A percentile compares a stretch with the other conserved stretches of the same genome.
phyloP scores from a whole-genome alignment of 495 filamentous ascomycete genomes.

The Jackrogersella multiformis region DNA sequence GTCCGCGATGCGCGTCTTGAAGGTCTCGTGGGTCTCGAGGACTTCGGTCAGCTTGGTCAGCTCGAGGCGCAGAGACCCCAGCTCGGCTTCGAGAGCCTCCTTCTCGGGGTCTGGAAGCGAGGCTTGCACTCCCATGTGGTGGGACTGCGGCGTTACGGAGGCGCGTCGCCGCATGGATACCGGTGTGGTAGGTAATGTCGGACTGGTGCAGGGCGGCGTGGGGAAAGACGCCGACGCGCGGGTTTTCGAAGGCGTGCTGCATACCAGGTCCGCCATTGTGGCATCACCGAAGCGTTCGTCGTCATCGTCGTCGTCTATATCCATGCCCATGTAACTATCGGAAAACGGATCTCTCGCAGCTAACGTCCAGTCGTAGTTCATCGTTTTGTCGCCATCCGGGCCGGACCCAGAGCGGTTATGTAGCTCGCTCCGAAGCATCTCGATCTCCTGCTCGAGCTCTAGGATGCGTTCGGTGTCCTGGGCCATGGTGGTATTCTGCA shows the following conservation, averaged over 20 bases:
- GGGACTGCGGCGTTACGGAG: conserved; percentile 53
- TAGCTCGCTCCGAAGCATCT: conserved; percentile 45
- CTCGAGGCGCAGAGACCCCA: conserved; percentile 52
- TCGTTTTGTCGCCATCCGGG: conserved; percentile 39
- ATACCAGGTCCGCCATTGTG: conserved; percentile 51
- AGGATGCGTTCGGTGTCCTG: conserved; percentile 54
- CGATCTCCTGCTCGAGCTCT: conserved; percentile 56
- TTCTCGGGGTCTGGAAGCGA: conserved; percentile 57
- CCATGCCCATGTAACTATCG: conserved; percentile 47
- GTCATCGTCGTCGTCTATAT: conserved; percentile 54
- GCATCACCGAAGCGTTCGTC: conserved; percentile 48
- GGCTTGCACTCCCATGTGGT: conserved; percentile 5
- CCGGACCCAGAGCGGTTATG: conserved; percentile 40
- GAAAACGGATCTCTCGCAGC: conserved; percentile 55
- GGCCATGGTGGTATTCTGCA: conserved; percentile 60
- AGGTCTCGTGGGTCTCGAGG: conserved; percentile 49
- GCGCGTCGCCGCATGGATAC: conserved; percentile 32
- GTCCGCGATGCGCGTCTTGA: conserved; percentile 46
- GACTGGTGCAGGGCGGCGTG: conserved; percentile 61
- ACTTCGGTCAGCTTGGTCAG: conserved; percentile 50
- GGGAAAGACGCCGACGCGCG: conserved; percentile 52
- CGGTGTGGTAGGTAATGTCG: conserved; percentile 41
- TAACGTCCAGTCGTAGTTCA: conserved; percentile 54
- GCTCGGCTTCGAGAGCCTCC: conserved; percentile 49
- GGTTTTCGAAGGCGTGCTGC: conserved; percentile 54